Percentiles rank a stretch among this genome's conserved stretches.
These are phyloP conservation scores for Tritrichomonas musculus DNA, from an alignment of 208 protist species.

Conservation along the genomic window DNA sequence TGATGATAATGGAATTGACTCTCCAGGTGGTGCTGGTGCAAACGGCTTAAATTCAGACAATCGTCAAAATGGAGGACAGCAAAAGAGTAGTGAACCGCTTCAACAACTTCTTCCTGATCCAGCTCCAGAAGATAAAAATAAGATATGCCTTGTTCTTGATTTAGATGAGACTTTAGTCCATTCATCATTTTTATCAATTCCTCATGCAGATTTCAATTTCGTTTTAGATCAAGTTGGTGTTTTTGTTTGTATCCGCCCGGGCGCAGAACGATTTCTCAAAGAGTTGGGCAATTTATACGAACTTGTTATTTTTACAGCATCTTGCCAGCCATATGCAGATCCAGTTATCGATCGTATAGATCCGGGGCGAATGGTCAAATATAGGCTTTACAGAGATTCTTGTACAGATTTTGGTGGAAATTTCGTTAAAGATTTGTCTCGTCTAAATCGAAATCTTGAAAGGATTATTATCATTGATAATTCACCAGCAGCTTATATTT, in stretches of 20 bases:
- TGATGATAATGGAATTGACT: no score
- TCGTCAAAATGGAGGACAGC: neutral
- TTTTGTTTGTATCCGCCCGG: neutral
- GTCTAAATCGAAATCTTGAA: neutral
- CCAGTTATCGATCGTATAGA: neutral
- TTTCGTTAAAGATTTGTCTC: constrained; percentile 30
- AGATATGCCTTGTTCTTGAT: constrained; percentile 2
- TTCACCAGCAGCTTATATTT: neutral
- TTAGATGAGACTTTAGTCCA: constrained; percentile 9
- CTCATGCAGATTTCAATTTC: neutral
- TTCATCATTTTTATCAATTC: neutral
- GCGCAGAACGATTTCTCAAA: neutral
- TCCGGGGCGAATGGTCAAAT: neutral
- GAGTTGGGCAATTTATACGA: neutral
- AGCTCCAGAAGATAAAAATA: neutral
- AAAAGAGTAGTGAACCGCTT: neutral
- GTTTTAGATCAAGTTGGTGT: neutral
- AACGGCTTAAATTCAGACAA: neutral
- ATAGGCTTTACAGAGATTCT: neutral
- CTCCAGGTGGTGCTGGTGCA: no score
- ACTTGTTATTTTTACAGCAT: constrained; percentile 16
- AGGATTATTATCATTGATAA: constrained; percentile 31
- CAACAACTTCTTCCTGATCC: neutral
- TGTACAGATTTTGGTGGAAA: neutral
- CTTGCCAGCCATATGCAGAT: neutral